Conservation (phyloP, 23 red algal species). For the Gracilaria vermiculophylla region DNA sequence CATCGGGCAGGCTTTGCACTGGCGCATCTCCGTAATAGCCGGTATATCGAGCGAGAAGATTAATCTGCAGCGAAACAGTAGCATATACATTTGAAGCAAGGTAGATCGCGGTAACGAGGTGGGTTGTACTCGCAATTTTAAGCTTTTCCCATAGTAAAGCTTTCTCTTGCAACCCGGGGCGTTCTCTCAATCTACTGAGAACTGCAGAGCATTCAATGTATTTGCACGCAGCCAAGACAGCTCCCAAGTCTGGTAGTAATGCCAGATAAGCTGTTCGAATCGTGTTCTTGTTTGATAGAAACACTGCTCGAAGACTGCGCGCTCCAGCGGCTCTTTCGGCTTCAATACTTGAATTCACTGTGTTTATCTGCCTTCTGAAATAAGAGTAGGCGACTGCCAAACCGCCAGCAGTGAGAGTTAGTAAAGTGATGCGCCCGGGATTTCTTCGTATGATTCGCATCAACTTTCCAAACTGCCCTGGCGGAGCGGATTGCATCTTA, state of each 20-base stretch:
- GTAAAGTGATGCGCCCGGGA: conserved; percentile 2
- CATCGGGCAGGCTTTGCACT: conserved; percentile 18
- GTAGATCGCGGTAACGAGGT: conserved; percentile 20
- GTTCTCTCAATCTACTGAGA: background rate
- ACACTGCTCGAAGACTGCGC: conserved; percentile 53
- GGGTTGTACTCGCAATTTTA: conserved; percentile 38
- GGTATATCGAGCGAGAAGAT: conserved; percentile 59
- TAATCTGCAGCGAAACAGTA: conserved; percentile 40
- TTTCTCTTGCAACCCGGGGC: conserved; percentile 27
- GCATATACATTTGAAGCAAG: conserved; percentile 3
- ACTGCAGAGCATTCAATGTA: conserved; percentile 13
- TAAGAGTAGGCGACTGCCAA: conserved; percentile 19
- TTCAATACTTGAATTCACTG: conserved; percentile 37
- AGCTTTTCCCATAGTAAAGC: conserved; percentile 34
- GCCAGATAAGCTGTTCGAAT: conserved; percentile 14
- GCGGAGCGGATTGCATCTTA: background rate
- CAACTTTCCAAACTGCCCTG: background rate
- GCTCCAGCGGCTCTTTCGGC: conserved; percentile 41
- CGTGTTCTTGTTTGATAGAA: conserved; percentile 26
- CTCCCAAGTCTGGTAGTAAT: conserved; percentile 5
- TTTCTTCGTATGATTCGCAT: conserved; percentile 35
- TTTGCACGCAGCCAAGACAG: conserved; percentile 1
- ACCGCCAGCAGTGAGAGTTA: conserved; percentile 33
- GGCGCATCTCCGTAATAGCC: conserved; percentile 33
- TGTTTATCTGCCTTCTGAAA: conserved; percentile 21